A percentile compares a stretch with the other conserved stretches of the same genome.
phyloP scores from a whole-genome alignment of 2,329 filamentous ascomycete species.

The Tolypocladium cylindrosporum region DNA sequence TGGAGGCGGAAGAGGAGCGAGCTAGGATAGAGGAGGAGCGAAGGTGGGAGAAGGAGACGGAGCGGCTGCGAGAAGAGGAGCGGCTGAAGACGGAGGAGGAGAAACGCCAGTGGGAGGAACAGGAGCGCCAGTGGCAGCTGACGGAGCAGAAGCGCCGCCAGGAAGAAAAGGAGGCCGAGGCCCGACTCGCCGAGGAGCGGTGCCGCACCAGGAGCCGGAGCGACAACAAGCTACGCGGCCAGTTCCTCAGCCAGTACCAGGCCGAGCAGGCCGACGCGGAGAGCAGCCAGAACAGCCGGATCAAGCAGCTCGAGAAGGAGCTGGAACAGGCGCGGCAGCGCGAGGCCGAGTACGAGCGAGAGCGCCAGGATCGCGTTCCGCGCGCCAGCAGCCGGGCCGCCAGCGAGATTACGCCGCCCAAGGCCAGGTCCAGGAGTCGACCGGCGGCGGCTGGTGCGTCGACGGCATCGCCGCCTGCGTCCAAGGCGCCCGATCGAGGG shows the following conservation, averaged over 20 bases:
- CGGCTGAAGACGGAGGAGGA: conserved; percentile 54
- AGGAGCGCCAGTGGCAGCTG: conserved; percentile 65
- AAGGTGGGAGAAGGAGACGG: conserved; percentile 56
- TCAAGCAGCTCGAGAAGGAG: conserved; percentile 72
- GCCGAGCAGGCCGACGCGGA: conserved; percentile 44
- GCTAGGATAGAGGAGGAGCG: conserved; percentile 53
- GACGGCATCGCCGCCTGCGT: neutral
- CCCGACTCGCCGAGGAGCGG: conserved; percentile 56
- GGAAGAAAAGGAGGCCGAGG: conserved; percentile 67
- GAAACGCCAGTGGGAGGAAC: conserved; percentile 66
- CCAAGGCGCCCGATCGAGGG: conserved; percentile 1
- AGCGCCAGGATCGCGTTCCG: conserved; percentile 39
- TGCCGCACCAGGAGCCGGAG: conserved; percentile 50
- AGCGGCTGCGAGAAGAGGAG: conserved; percentile 49
- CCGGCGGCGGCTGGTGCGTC: conserved; percentile 1
- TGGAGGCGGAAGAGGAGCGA: conserved; percentile 50
- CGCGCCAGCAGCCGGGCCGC: conserved; percentile 18
- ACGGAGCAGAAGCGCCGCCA: conserved; percentile 62
- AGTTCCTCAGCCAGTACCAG: conserved; percentile 81
- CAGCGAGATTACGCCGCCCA: conserved; percentile 5
- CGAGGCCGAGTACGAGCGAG: conserved; percentile 51
- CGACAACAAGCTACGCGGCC: conserved; percentile 64
- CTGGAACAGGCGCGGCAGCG: conserved; percentile 51
- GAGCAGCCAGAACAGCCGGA: conserved; percentile 51
- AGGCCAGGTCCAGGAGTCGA: conserved; percentile 15